Evolutionary conservation across 75 land plant genomes (phyloP), one percentile per base, ranked within the genome.

Genomic region (Selaginella tamariscina): DNA sequence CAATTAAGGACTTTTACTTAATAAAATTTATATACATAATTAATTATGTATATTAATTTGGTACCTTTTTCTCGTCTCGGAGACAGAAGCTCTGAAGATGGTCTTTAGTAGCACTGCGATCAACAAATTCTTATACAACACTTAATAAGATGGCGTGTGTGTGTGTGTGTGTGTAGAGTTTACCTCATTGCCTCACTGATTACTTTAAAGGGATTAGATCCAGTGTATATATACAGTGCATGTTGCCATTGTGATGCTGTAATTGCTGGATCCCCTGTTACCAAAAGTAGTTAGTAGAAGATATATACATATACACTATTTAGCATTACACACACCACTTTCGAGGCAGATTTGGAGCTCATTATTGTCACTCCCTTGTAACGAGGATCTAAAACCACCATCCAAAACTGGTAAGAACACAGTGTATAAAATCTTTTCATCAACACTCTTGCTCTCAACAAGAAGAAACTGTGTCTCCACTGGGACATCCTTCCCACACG

Each of bases 391-490:
- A 70, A 88, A 85, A 30, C 55, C 78, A 33, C 91, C 91, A 29
- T 88, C 91, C 23, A 88, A 72, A 26, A 88, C 74, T 8, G 93
- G 93, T 5, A 88, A 81, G 63, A 88, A 78, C 24, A 86, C 93
- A 2, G 81, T 82, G 72, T 88, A 88, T 57, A 80, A 62, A 44
- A 78, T 81, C 13, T 66, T 33, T 15, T 54, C 67, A 0, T 31
- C 72, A 30, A 31, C 76, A 27, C 79, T 74, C 66, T 77, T 81
- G 78, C 78, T 83, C 76, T 85, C 91, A 29, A 88, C 59, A 8
- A 88, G 84, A 79, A 88, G 68, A 79, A 88, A 88, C 66, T 88
- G 91, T 21, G 91, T 88, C 68, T 88, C 91, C 29, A 81, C 27
- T 8, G 91, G 91, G 32, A 88, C 64, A 33, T 88, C 88, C 44